Base-by-base conservation (phyloP, 805 yeast genomes). In the Candida ortonii region DNA sequence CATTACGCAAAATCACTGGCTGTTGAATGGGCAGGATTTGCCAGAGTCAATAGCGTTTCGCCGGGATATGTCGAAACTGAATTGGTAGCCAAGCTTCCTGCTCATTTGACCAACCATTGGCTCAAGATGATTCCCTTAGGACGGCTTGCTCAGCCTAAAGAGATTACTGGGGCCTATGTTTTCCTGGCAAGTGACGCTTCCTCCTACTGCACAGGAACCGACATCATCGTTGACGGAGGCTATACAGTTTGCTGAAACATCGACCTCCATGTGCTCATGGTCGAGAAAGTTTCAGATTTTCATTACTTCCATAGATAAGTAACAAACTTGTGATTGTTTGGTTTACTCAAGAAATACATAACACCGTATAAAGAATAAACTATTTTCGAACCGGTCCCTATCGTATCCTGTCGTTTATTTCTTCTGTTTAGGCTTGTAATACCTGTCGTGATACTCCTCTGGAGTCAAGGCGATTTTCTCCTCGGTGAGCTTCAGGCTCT, bases 21-120 rank as follows among this genome's bases (percentile, higher is more conserved):
- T 11, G 78, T 86, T 25, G 96, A 87, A 64, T 87, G 93, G 89
- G 77, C 88, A n/a, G 75, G 79, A 1, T 83, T 82, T 52, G 94
- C 90, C n/a, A 73, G 95, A 47, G 90, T 80, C 38, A 85, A 85
- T 66, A 68, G 84, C 18, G 73, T 85, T 19, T 78, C 87, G 11
- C 95, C 95, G 15, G 95, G 95, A n/a, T 85, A 86, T 66, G 81
- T 84, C 41, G 73, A 71, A 39, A 83, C 94, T 7, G 86, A 80
- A 43, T 69, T 85, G 44, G 68, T 78, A 6, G 69, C 65, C 44
- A 65, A 64, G 31, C 55, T 71, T 6, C 71, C 75, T 21, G 49
- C 54, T 19, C 73, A 70, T 29, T 60, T 65, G 40, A 62, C 64
- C 44, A 58, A 60, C 24, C 62, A 62, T 39, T 78, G 84, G 84